Base-by-base conservation (phyloP, 208 protist genomes). In the Phytomonas serpens region DNA sequence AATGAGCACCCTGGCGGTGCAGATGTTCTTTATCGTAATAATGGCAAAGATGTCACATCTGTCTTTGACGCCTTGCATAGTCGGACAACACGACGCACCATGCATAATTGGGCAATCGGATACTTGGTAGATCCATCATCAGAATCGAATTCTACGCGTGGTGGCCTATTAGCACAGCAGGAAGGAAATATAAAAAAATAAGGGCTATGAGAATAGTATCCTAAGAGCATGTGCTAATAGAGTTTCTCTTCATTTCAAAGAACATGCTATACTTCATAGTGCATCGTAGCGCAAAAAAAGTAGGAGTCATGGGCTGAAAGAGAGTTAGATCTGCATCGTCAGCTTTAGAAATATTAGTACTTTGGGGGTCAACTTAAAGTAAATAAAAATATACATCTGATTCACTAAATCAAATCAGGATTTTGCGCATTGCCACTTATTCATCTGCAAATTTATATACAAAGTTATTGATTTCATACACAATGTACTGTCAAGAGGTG, bases 1-100 rank as follows among this genome's bases (percentile, higher is more conserved):
- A 61, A 87, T 51, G 32, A 73, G 30, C 94, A 97, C 80, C 94
- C 93, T 10, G 94, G 93, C 23, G 93, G 94, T 38, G 73, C 38
- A 2, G 52, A 63, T 42, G 80, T 77, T 61, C 61, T 87, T 62
- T 61, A 42, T 36, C 67, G 37, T 32, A 78, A 82, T 72, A 84
- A 77, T 30, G 82, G 82, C 51, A 80, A 80, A 47, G 75, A 87
- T 40, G 69, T 78, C 30, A 86, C 77, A 19, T 74, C 75, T 1
- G 61, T 64, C 36, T 85, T 85, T 29, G 68, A 73, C 63, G 69
- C 37, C 34, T 61, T 85, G 66, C 81, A 85, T 71, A 64, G 74
- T 37, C 64, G 63, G 0, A 51, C 34, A 23, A 69, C 74, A 19
- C 47, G 47, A 27, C 5, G 11, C 47, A 57, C 2, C 11, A 19